Evolutionary conservation across 352 stramenopile species (phyloP), one percentile per base, ranked within the genome.

Genomic region (Phytophthora ramorum): DNA sequence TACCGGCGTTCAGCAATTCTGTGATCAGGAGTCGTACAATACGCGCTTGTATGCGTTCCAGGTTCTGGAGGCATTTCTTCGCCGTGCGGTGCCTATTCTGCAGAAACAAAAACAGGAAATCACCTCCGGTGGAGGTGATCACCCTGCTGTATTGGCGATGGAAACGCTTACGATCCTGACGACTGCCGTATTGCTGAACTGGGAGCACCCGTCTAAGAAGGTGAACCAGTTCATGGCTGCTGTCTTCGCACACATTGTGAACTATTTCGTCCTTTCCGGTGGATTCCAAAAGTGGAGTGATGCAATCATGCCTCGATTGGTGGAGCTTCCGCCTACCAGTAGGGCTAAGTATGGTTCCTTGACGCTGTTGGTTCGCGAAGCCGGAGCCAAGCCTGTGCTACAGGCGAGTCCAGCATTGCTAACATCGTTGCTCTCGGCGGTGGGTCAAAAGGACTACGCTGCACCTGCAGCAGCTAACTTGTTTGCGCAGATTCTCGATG

Each of bases 141-240:
- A 37, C 14, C 30, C 43, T 43, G 28, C 32, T 26, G 46, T 69
- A 16, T 45, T 91, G 22, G 51, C 66, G 6, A 43, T 59, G 7
- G 37, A 70, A 16, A 92, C 84, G 12, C 51, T 93, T 24, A 70
- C 70, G 0, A 75, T 58, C 22, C 53, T 95, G 22, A 90, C 85
- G 16, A 74, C 77, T 45, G 66, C 79, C 0, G 67, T 95, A 14
- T 38, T 95, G 46, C 68, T 92, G 45, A 93, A 95, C 70, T 95
- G 87, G 87, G 87, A 93, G 46, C 86, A 95, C 52, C 85, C 83
- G 35, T 89, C 85, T 16, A 95, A 93, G 71, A 87, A 87, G 24
- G 84, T 95, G 46, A 93, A 95, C 51, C 87, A 95, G 71, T 93
- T 93, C 35, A 93, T 95, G 87, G 73, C 85, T 55, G 62, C 69